Evolutionary conservation across 2,329 filamentous ascomycete genomes (phyloP), one percentile per base, ranked within the genome.

Genomic region (Fusarium tricinctum): DNA sequence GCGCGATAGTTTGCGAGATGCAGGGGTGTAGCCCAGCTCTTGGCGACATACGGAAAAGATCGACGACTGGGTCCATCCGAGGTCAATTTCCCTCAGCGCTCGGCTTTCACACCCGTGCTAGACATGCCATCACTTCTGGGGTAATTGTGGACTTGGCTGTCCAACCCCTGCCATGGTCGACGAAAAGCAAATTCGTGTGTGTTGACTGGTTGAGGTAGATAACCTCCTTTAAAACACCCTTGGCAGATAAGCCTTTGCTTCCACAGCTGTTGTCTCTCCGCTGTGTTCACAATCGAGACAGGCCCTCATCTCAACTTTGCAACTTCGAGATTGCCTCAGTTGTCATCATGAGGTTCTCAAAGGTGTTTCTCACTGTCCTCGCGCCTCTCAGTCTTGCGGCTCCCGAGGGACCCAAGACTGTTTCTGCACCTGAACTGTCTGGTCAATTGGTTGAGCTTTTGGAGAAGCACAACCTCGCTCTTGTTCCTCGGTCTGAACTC

Each of bases 401-500:
- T 23, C 71, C 74, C 9, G 73, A 67, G 28, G 43, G 32, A 5
- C 66, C 66, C 22, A 49, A 58, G 23, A 71, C 73, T 2, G 62
- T 66, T 17, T 76, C 76, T 17, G 60, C 72, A 9, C 74, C 75
- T 22, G 80, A 81, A 50, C 55, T 79, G 14, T 64, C 61, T 8
- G 52, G 60, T 3, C 75, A 81, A 19, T 78, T 83, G 22, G 80
- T 81, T 22, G 79, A 79, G 44, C 69, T 81, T 44, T 71, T 83
- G 40, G 78, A 78, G 43, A 83, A 78, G 70, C 80, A 83, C 69
- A 81, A 82, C 53, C 74, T 83, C 32, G 81, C 79, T 28, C 71
- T 83, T 49, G 81, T 83, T 9, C 81, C 81, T 33, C 76, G 80
- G n/a, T 81, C 79, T 45, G 81, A 83, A 55, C 78, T 83, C 54